Percentiles rank a stretch among this genome's conserved stretches.
These are phyloP conservation scores for Fraxinus greggii DNA, from an alignment of 305 asterid species.

Conservation along the genomic window DNA sequence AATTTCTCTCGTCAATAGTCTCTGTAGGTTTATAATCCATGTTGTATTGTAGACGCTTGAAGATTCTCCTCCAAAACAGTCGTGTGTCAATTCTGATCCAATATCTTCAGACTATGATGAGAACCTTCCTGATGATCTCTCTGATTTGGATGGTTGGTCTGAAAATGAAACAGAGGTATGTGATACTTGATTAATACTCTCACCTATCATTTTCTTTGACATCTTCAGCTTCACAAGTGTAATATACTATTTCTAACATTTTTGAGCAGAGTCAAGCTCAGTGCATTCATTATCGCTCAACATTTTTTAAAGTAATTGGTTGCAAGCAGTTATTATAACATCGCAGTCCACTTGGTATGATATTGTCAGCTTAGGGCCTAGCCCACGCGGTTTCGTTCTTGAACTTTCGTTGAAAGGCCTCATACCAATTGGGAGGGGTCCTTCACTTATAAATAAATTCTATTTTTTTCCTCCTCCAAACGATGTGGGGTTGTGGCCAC, in stretches of 20 bases:
- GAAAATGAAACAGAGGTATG: constrained; percentile 50
- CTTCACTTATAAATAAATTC: neutral
- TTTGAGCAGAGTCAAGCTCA: neutral
- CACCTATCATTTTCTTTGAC: neutral
- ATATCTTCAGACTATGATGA: constrained; percentile 60
- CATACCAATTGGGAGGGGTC: neutral
- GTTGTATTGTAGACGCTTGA: constrained; percentile 57
- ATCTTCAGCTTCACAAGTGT: constrained; percentile 16
- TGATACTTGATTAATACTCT: constrained; percentile 17
- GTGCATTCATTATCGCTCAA: constrained; percentile 14
- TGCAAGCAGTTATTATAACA: neutral
- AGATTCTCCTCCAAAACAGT: constrained; percentile 47
- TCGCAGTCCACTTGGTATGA: neutral
- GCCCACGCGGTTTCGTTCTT: neutral
- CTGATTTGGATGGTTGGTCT: constrained; percentile 57
- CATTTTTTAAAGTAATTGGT: constrained; percentile 4
- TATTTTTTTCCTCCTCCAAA: neutral
- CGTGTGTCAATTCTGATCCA: constrained; percentile 39
- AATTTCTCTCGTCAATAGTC: neutral
- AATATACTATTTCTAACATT: constrained; percentile 9
- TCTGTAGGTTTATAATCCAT: constrained; percentile 8
- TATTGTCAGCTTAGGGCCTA: neutral
- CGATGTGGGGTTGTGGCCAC: neutral
- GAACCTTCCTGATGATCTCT: constrained; percentile 32
- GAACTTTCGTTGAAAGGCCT: neutral